Percentiles rank a stretch among this genome's conserved stretches.
These are phyloP conservation scores for Heterobasidion annosum DNA, from an alignment of 1,284 basidiomycete genomes.

Conservation along the genomic window DNA sequence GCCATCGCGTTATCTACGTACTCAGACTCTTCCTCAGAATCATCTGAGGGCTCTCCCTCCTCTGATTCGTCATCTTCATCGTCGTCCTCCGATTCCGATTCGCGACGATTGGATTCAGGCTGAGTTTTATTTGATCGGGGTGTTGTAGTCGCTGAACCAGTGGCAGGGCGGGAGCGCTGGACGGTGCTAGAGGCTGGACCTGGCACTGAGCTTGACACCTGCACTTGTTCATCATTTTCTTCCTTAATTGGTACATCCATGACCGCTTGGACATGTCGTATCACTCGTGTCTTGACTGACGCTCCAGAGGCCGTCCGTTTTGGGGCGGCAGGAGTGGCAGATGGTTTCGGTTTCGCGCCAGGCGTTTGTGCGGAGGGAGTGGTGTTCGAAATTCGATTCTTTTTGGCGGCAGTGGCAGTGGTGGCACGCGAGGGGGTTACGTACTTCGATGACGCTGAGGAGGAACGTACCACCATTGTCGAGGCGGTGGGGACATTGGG, in stretches of 20 bases:
- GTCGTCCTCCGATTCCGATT: neutral
- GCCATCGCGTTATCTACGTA: neutral
- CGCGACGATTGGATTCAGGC: neutral
- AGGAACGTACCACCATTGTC: slow-evolving; percentile 15
- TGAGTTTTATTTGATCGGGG: neutral
- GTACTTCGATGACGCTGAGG: slow-evolving; percentile 11
- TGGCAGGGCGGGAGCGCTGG: neutral
- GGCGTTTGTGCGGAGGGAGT: neutral
- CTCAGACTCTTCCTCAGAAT: neutral
- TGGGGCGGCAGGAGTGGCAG: neutral
- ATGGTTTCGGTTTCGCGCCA: slow-evolving; percentile 2
- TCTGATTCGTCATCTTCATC: slow-evolving; percentile 9
- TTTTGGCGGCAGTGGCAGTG: neutral
- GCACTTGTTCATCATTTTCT: slow-evolving; percentile 3
- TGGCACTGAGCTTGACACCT: neutral
- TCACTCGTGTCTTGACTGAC: slow-evolving; percentile 1
- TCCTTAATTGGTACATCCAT: slow-evolving; percentile 11
- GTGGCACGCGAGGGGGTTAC: neutral
- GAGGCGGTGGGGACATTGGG: slow-evolving; percentile 15
- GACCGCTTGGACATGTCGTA: slow-evolving; percentile 12
- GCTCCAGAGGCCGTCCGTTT: neutral
- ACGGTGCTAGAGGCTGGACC: neutral
- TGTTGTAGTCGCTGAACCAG: no score
- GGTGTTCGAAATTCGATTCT: neutral
- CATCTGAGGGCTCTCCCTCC: slow-evolving; percentile 3